Base-by-base conservation (phyloP, 352 stramenopile genomes). In the Blastocystis sp. region DNA sequence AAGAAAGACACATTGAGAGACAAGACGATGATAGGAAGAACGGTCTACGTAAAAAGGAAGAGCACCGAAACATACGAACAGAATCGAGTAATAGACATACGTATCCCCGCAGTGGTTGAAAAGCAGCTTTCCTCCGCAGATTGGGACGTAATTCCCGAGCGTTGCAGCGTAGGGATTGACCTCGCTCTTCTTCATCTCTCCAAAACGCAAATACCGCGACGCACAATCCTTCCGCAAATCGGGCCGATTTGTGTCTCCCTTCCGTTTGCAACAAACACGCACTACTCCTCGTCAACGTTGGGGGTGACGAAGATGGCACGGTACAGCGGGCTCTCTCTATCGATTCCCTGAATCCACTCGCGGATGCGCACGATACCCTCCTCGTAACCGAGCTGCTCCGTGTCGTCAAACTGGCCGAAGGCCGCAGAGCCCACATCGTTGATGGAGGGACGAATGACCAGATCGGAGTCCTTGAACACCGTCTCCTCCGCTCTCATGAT, bases 371-470 rank as follows among this genome's bases (percentile, higher is more conserved):
- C 56, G 21, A 84, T 69, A 21, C 45, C 74, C 17, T 84, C 74
- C 41, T 84, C 74, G 41, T 84, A 84, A 28, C 74, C 74, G 4
- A 84, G 21, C 10, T 64, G 48, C 52, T 84, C 74, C 21, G 74
- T 84, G 11, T 84, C 74, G 48, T 84, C 74, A 70, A 70, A 84
- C 74, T 84, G 48, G 28, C 56, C 74, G 48, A 84, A 84, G 2
- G 74, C 74, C 45, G 74, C 74, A 4, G 74, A 84, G 21, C 74
- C 74, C 5, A 84, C 74, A 52, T 84, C 74, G 28, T 84, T 84
- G 48, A 84, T 69, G 21, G 48, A 67, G 52, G 74, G 74, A 56
- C 74, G 74, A 84, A 84, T 84, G n/a, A 84, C 74, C 74, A 84
- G 69, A 70, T 84, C 74, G 19, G 48, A 67, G 28, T 84, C 74